These are phyloP conservation scores for Candida golubevii DNA, from an alignment of 805 yeast genomes.

Conservation along the genomic window DNA sequence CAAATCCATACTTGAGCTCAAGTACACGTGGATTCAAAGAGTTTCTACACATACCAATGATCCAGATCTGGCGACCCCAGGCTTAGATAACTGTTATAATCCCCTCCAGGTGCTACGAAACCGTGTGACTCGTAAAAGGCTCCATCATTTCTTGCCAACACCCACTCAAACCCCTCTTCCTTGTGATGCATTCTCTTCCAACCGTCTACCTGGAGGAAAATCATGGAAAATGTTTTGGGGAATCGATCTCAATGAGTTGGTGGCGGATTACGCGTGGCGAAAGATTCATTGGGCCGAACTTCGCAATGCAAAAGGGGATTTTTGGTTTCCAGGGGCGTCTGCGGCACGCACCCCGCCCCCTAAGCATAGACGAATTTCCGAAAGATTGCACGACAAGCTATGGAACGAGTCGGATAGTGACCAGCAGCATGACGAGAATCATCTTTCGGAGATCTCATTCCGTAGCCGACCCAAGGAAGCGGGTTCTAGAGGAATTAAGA, in stretches of 20 bases:
- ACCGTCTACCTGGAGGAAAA: slow-evolving; percentile 20
- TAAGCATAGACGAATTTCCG: slow-evolving; percentile 3
- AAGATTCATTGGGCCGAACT: slow-evolving; percentile 52
- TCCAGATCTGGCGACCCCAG: slow-evolving; percentile 30
- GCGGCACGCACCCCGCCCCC: slow-evolving; percentile 1
- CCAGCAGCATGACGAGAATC: slow-evolving; percentile 3
- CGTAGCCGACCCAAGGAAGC: neutral
- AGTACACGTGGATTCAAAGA: slow-evolving; percentile 46
- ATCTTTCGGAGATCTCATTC: slow-evolving; percentile 8
- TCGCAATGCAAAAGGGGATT: slow-evolving; percentile 38
- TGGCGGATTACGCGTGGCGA: slow-evolving; percentile 58
- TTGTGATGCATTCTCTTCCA: slow-evolving; percentile 55
- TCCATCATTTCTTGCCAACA: slow-evolving; percentile 36
- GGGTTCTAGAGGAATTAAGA: slow-evolving; percentile 1
- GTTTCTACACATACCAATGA: slow-evolving; percentile 26
- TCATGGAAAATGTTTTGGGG: slow-evolving; percentile 57
- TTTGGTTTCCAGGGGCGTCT: slow-evolving; percentile 43
- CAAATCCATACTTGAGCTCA: slow-evolving; percentile 43
- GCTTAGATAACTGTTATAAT: slow-evolving; percentile 68
- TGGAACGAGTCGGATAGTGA: slow-evolving; percentile 23
- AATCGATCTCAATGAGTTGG: slow-evolving; percentile 54
- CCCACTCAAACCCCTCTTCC: slow-evolving; percentile 47
- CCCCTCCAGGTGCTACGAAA: slow-evolving; percentile 82
- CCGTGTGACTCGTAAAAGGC: slow-evolving; percentile 52
- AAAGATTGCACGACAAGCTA: slow-evolving; percentile 30